Conservation (phyloP, 1,139 yeast genomes). For the Yamadazyma triangularis region DNA sequence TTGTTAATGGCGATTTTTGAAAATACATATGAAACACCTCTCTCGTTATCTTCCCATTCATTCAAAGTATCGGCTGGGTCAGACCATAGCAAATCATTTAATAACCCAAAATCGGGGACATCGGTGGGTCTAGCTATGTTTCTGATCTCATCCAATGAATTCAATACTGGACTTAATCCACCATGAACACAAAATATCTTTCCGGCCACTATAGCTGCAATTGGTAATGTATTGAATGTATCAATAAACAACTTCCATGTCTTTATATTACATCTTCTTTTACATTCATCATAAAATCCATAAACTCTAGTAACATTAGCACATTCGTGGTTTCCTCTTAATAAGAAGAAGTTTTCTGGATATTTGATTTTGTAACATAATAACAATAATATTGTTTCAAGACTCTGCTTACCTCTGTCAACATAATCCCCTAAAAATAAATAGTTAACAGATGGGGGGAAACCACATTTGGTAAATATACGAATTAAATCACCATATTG, state of each 20-base stretch:
- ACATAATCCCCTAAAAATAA: conserved; percentile 93
- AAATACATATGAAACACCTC: conserved; percentile 97
- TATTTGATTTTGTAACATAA: conserved; percentile 91
- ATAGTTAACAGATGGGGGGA: conserved; percentile 94
- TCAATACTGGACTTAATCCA: conserved; percentile 87
- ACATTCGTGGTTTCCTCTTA: conserved; percentile 96
- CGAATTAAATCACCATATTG: conserved; percentile 90
- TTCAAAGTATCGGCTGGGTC: conserved; percentile 94
- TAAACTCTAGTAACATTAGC: conserved; percentile 94
- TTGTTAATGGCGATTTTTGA: conserved; percentile 89
- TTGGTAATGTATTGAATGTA: conserved; percentile 89
- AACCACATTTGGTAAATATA: conserved; percentile 92
- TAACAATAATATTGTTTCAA: conserved; percentile 82
- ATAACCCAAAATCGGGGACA: conserved; percentile 91
- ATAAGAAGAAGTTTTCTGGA: conserved; percentile 89
- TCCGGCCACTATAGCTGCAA: conserved; percentile 94
- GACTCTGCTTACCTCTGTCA: conserved; percentile 91
- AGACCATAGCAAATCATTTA: conserved; percentile 91
- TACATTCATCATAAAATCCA: conserved; percentile 97
- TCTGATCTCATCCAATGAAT: conserved; percentile 87
- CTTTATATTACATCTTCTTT: conserved; percentile 84
- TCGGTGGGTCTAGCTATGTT: conserved; percentile 93
- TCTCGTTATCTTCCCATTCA: conserved; percentile 98
- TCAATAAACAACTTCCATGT: conserved; percentile 94
- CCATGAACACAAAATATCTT: conserved; percentile 98